These are phyloP conservation scores for Claviceps pusilla DNA, from an alignment of 2,329 filamentous ascomycete genomes.

Conservation along the genomic window DNA sequence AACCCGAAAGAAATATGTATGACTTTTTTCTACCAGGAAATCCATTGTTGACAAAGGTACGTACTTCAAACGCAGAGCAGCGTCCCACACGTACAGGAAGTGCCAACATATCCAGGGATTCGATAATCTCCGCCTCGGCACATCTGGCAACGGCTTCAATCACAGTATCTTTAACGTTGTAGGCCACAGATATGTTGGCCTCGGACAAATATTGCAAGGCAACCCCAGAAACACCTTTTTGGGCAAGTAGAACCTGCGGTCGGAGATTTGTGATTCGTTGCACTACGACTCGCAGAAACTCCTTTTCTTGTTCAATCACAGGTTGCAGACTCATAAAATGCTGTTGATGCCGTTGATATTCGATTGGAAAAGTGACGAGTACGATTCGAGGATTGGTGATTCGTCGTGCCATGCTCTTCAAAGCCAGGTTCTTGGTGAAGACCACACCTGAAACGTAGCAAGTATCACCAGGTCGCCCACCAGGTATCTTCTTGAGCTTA, in stretches of 20 bases:
- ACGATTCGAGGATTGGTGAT: slow-evolving; percentile 75
- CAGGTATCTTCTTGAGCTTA: slow-evolving; percentile 91
- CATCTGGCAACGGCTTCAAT: slow-evolving; percentile 89
- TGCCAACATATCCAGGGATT: slow-evolving; percentile 85
- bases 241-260: slow-evolving; percentile 77
- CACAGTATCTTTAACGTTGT: slow-evolving; percentile 92
- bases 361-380: slow-evolving; percentile 86
- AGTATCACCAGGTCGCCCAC: slow-evolving; percentile 78
- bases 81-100: slow-evolving; percentile 57
- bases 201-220: slow-evolving; percentile 79
- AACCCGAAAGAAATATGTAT: slow-evolving; percentile 89
- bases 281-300: slow-evolving; percentile 83
- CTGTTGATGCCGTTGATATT: slow-evolving; percentile 73
- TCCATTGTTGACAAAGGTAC: slow-evolving; percentile 75
- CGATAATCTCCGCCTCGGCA: slow-evolving; percentile 81
- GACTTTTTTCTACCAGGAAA: slow-evolving; percentile 70
- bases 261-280: slow-evolving; percentile 75
- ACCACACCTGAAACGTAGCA: slow-evolving; percentile 94
- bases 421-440: slow-evolving; percentile 89
- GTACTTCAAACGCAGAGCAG: slow-evolving; percentile 82
- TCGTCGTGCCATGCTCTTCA: slow-evolving; percentile 89
- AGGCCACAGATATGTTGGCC: slow-evolving; percentile 81
- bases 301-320: slow-evolving; percentile 89
- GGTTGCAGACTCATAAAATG: slow-evolving; percentile 98
- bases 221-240: slow-evolving; percentile 82